A percentile compares a stretch with the other conserved stretches of the same genome.
phyloP scores from a whole-genome alignment of 345 rosid species.

The Murraya koenigii region DNA sequence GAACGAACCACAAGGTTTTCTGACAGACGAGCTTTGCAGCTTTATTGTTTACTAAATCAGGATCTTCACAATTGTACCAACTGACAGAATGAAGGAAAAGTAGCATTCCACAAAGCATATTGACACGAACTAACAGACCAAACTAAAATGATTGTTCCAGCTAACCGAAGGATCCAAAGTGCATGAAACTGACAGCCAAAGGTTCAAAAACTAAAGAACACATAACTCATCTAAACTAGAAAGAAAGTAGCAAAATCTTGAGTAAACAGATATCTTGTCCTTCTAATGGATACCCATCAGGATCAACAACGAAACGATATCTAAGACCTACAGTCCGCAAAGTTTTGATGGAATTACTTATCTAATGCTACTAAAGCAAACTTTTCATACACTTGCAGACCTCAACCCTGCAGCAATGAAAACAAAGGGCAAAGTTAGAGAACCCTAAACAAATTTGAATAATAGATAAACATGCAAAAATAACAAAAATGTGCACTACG shows the following conservation, averaged over 20 bases:
- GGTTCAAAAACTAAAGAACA: constrained; percentile 32
- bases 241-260: constrained; percentile 30
- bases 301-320: constrained; percentile 23
- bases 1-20: constrained; percentile 27
- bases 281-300: constrained; percentile 40
- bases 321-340: constrained; percentile 32
- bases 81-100: constrained; percentile 27
- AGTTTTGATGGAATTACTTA: constrained; percentile 21
- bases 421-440: constrained; percentile 14
- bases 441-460: background rate
- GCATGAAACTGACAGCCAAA: constrained; percentile 35
- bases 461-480: background rate
- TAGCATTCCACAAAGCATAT: constrained; percentile 39
- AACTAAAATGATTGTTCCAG: constrained; percentile 33
- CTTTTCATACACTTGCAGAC: constrained; percentile 40
- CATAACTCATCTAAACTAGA: constrained; percentile 32
- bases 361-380: constrained; percentile 41
- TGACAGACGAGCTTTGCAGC: constrained; percentile 44
- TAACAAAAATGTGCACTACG: background rate
- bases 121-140: constrained; percentile 27
- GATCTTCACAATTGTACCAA: constrained; percentile 34
- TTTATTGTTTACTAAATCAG: constrained; percentile 48
- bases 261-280: constrained; percentile 23
- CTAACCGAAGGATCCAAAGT: constrained; percentile 31
- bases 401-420: constrained; percentile 47